Evolutionary conservation across 2,329 filamentous ascomycete species (phyloP), one percentile per base, ranked within the genome.

Genomic region (Neonectria faginata): DNA sequence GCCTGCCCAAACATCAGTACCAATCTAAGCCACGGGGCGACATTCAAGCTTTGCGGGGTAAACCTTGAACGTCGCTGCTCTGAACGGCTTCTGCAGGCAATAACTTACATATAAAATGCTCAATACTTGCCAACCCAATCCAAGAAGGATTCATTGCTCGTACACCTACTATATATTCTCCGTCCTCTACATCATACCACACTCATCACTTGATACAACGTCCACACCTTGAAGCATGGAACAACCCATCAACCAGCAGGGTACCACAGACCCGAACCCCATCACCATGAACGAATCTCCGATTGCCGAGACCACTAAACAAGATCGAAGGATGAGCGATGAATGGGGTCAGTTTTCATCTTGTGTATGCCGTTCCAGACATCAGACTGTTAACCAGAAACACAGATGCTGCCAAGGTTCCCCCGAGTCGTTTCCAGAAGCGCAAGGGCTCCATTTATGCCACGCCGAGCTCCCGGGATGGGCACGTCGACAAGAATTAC

Each of bases 381-480:
- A n/a, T 18, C 36, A 62, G 3, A 27, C n/a, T 60, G 39, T 50
- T 68, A 18, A 66, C 25, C 51, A 5, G 6, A 31, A 22, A 39
- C 16, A 64, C 53, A 88, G 89, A 91, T 77, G 89, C 89, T 4
- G 84, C 86, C 70, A 91, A 91, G 78, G 88, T 90, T 0, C 87
- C 87, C 2, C 89, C 89, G 10, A 89, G 85, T 67, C 87, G 87
- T 51, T 91, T 92, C 80, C 89, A 91, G 78, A 90, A 90, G 79
- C 86, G 87, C 73, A 88, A 89, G 78, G 89, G 89, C 60, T 90
- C 87, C 74, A 89, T 91, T 77, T 90, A 88, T 75, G 86, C 88
- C 51, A 91, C 89, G 9, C 89, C 87, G 2, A 81, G 81, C 71
- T 89, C 87, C 25, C 85, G 89, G 63, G 89, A 91, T 76, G 88